phyloP scores from a whole-genome alignment of 139 green algal species.

The Pycnococcus provasolii region DNA sequence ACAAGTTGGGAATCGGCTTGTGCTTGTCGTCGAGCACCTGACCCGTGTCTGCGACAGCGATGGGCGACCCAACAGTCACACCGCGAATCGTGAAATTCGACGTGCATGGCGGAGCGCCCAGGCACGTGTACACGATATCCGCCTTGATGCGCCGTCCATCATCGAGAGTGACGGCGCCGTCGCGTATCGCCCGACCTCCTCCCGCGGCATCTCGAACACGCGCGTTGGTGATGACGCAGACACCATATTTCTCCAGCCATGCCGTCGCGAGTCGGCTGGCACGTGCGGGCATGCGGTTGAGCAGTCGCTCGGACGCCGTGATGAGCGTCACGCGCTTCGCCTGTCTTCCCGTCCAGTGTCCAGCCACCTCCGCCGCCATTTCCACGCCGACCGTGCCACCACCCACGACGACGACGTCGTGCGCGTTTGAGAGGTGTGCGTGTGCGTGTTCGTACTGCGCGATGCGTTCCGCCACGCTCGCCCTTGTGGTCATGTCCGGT shows the following conservation, averaged over 20 bases:
- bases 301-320: conserved; percentile 7
- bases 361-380: conserved; percentile 28
- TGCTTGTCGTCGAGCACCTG: not conserved
- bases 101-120: not conserved
- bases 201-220: not conserved
- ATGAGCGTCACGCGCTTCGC: conserved; percentile 31
- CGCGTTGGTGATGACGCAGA: not conserved
- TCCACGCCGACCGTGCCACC: conserved; percentile 33
- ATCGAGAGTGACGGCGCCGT: no score
- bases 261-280: not conserved
- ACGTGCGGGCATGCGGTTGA: conserved; percentile 19
- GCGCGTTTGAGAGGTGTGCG: not conserved
- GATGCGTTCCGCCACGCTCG: not conserved
- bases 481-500: not conserved
- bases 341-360: not conserved
- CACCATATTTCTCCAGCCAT: not conserved
- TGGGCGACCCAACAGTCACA: not conserved
- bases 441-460: not conserved
- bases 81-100: not conserved
- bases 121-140: conserved; percentile 8
- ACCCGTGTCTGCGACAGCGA: not conserved
- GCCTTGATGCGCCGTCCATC: not conserved
- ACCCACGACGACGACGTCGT: conserved; percentile 25
- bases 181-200: no score
- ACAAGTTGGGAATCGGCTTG: not conserved